Evolutionary conservation across 352 stramenopile genomes (phyloP).

Genomic region (Lagenidium sp.): DNA sequence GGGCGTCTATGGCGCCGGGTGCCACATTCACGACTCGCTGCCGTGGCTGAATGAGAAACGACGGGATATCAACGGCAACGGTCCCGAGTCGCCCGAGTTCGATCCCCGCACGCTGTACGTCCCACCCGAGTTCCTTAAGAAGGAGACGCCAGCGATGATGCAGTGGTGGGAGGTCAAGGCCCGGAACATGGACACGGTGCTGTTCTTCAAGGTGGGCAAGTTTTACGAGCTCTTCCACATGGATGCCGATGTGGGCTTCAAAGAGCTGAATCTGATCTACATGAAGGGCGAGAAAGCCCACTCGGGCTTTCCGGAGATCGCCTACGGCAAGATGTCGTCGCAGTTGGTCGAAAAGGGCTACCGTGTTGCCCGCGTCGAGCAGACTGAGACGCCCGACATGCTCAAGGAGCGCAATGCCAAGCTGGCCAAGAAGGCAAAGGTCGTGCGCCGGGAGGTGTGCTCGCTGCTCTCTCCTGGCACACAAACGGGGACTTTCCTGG

Average conservation of each 20-base stretch:
- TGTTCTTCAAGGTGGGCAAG: constrained; percentile 99
- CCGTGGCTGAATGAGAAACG: constrained; percentile 84
- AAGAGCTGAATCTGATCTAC: constrained; percentile 95
- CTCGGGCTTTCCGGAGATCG: constrained; percentile 97
- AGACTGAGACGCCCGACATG: constrained; percentile 98
- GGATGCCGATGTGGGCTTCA: constrained; percentile 97
- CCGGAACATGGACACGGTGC: constrained; percentile 95
- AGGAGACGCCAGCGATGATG: constrained; percentile 93
- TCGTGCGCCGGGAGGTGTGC: constrained; percentile 94
- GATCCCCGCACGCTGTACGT: constrained; percentile 91
- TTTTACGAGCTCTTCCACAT: constrained; percentile 98
- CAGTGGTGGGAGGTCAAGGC: constrained; percentile 99
- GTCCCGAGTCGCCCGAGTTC: constrained; percentile 81
- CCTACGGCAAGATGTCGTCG: constrained; percentile 95
- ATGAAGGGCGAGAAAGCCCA: constrained; percentile 99
- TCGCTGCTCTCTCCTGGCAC: constrained; percentile 93
- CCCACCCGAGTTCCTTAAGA: constrained; percentile 74
- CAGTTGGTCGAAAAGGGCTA: constrained; percentile 95
- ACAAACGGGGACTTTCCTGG: constrained; percentile 93
- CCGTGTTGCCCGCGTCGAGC: constrained; percentile 97
- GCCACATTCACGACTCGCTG: constrained; percentile 89
- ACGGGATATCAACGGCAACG: constrained; percentile 83
- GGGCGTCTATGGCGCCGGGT: constrained; percentile 43
- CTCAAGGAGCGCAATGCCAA: constrained; percentile 91
- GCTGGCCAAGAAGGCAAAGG: constrained; percentile 68